Base-by-base conservation (phyloP, 2,329 filamentous ascomycete genomes). In the Scedosporium minutisporum region DNA sequence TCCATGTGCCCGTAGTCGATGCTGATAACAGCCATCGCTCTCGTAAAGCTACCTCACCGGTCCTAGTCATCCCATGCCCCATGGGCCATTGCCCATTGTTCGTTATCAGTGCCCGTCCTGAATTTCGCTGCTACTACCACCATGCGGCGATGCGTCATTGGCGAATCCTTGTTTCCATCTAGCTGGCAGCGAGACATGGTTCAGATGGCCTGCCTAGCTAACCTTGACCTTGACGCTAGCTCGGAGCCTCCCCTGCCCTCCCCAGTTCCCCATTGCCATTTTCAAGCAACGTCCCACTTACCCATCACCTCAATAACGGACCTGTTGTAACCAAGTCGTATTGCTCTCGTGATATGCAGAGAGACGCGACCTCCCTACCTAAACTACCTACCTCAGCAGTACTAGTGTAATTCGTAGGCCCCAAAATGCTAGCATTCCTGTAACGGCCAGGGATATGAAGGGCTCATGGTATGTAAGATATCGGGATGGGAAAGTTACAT, bases 271-370 rank as follows among this genome's bases (percentile, higher is more conserved):
- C 23, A 58, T 29, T 38, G 23, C 57, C 41, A 38, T 16, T 21
- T 27, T 33, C 21, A 33, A 61, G 59, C 38, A 38, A 27, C 44
- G 27, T 51, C 44, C 48, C 38, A 51, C 59, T 42, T 44, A 61
- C 27, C 48, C 41, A 25, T 25, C 41, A 58, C 61, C 51, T 62
- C 62, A 61, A 44, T 60, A 63, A 63, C 63, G 57, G 51, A n/a
- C 44, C 33, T 14, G 33, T 38, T 18, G 44, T 21, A 48, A 21
- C 23, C 27, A 55, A 55, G 51, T 55, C 51, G 51, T 27, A 55
- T 55, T 27, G n/a, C 51, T 14, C 23, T 18, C 23, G 10, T 55
- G 51, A 27, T 38, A 38, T 38, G 33, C 33, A 38, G 33, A 38
- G 33, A 38, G 33, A 38, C 33, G 10, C 33, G 10, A 14, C 10